Percentiles rank a stretch among this genome's conserved stretches.
Evolutionary conservation across 176 grass and related monocot genomes (phyloP).

Genomic region (Coix lacrymajobi): DNA sequence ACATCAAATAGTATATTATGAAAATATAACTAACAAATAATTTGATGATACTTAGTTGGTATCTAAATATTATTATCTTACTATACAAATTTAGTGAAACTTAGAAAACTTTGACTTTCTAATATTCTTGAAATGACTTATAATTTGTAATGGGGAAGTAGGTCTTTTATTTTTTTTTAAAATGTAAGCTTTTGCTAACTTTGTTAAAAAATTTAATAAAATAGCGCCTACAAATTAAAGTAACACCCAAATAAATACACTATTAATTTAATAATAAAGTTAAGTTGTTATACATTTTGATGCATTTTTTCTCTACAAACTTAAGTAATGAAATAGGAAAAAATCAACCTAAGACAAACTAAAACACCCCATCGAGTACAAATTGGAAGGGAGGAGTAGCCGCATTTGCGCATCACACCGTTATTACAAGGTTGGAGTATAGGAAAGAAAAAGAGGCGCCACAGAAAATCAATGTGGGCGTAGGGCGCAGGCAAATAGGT

Average conservation of each 20-base stretch:
- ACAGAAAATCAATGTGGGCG: conserved; percentile 11
- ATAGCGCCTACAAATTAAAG: too few species aligned
- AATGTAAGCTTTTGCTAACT: neutral
- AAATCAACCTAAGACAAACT: neutral
- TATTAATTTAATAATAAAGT: neutral
- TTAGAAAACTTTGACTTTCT: too few species aligned
- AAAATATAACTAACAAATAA: too few species aligned
- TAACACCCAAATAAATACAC: too few species aligned
- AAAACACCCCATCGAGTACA: neutral
- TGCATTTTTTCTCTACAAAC: neutral
- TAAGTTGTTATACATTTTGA: neutral
- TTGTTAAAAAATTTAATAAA: neutral
- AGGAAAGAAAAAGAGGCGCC: neutral
- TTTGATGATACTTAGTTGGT: too few species aligned
- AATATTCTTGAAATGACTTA: too few species aligned
- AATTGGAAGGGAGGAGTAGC: neutral
- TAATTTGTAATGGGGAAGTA: too few species aligned
- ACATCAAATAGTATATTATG: too few species aligned
- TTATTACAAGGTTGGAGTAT: neutral
- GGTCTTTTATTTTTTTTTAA: neutral
- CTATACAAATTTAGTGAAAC: too few species aligned
- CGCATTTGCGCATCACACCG: neutral
- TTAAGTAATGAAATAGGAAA: neutral
- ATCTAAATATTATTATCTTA: too few species aligned
- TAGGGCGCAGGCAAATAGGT: conserved; percentile 6